Evolutionary conservation across 2,329 filamentous ascomycete species (phyloP).

Genomic region (Tolypocladium sp.): DNA sequence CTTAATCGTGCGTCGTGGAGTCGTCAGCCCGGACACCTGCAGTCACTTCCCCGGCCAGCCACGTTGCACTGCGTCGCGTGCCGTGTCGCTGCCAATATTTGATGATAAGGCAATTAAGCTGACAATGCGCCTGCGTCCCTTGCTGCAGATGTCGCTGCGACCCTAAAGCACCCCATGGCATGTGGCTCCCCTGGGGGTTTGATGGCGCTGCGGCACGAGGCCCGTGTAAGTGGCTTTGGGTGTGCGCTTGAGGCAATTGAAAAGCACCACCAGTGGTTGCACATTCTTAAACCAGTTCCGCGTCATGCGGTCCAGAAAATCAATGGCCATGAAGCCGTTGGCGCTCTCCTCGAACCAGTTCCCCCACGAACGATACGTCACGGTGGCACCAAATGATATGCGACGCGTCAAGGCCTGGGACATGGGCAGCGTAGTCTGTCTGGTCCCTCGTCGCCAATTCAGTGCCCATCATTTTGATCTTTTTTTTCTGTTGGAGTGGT

Average conservation of each 20-base stretch:
- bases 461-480: background rate
- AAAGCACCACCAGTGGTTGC: background rate
- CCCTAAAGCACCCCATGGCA: background rate
- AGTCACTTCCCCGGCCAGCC: background rate
- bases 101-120: background rate
- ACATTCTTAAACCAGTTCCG: no score
- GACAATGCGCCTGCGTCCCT: background rate
- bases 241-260: background rate
- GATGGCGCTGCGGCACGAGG: no score
- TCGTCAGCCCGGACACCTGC: background rate
- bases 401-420: no score
- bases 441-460: background rate
- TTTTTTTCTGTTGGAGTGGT: no score
- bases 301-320: no score
- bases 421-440: no score
- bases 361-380: no score
- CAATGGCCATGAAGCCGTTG: no score
- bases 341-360: no score
- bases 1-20: background rate
- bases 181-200: no score
- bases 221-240: background rate
- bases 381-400: background rate
- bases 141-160: background rate
- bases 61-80: background rate
- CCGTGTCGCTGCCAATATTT: background rate